Base-by-base conservation (phyloP, 2,329 filamentous ascomycete genomes). In the Cladophialophora carrionii region DNA sequence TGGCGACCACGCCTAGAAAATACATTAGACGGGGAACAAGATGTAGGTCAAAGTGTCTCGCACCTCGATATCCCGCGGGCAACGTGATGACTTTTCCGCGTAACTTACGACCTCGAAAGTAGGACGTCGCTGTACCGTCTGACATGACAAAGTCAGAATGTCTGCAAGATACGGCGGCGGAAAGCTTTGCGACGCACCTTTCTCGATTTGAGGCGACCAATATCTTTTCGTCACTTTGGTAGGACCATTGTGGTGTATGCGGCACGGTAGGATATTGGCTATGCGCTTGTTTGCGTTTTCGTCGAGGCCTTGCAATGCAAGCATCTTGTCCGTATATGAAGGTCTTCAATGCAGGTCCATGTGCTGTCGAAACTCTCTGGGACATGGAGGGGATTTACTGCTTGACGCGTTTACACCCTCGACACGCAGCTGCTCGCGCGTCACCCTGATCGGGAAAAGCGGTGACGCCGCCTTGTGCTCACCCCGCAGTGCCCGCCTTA, bases 31-130 rank as follows among this genome's bases (percentile, higher is more conserved):
- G 9, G 9, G 26, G n/a, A n/a, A 41, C 20, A 17, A 41, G 10
- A 5, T 32, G 17, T 9, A 24, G 12, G 3, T n/a, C 31, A 12
- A 8, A 4, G 53, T 8, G 54, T 26, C 34, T 65, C 72, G 49
- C 70, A 81, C 85, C 86, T 69, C 85, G 81, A 75, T 93, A 96
- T 2, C 85, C 84, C n/a, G 86, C 78, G 0, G 93, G 92, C 0
- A 97, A 75, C 3, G 81, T 80, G 2, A 95, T 76, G 0, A 80
- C 73, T 67, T 85, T 88, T 49, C 90, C 92, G 53, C 87, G 83
- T 0, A 97, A 82, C 74, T 90, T 93, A 56, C 92, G 87, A 37
- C 93, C 93, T 67, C 93, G 88, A 69, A 96, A 90, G 73, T 93
- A 90, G 29, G 88, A 82, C 1, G 82, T 84, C 46, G 80, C 80